A percentile compares a stretch with the other conserved stretches of the same genome.
These are phyloP conservation scores for Posidonia oceanica DNA, from an alignment of 116 monocot genomes.

Conservation along the genomic window DNA sequence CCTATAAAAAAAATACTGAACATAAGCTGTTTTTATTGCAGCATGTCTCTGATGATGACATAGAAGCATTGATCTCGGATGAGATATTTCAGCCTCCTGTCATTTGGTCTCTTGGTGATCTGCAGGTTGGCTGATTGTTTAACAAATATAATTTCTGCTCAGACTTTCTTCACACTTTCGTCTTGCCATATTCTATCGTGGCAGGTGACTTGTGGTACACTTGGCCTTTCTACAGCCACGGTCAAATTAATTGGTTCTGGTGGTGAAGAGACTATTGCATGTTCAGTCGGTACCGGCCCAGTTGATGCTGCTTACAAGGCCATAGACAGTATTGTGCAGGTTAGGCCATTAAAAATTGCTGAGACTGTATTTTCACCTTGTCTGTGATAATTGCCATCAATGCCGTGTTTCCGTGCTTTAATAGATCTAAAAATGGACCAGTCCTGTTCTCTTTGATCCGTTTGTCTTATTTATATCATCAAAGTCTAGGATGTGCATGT, in stretches of 20 bases:
- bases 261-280: conserved; percentile 53
- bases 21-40: conserved; percentile 5
- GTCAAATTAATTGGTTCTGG: conserved; percentile 54
- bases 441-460: not conserved
- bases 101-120: conserved; percentile 72
- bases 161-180: not conserved
- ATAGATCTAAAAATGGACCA: not conserved
- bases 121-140: conserved; percentile 41
- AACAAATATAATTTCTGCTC: not conserved
- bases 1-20: not conserved
- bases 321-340: conserved; percentile 69
- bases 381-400: not conserved
- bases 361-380: not conserved
- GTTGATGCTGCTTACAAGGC: conserved; percentile 83
- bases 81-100: conserved; percentile 77
- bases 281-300: conserved; percentile 78
- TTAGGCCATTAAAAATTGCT: conserved; percentile 1
- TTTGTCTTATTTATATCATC: too few species aligned
- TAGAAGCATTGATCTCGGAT: conserved; percentile 76
- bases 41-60: conserved; percentile 74
- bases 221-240: conserved; percentile 68
- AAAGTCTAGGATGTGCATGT: too few species aligned
- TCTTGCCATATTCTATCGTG: not conserved
- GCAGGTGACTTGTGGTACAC: conserved; percentile 82
- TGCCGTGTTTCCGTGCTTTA: too few species aligned